phyloP scores from a whole-genome alignment of 805 yeast genomes.

The Metschnikowia colocasiae region DNA sequence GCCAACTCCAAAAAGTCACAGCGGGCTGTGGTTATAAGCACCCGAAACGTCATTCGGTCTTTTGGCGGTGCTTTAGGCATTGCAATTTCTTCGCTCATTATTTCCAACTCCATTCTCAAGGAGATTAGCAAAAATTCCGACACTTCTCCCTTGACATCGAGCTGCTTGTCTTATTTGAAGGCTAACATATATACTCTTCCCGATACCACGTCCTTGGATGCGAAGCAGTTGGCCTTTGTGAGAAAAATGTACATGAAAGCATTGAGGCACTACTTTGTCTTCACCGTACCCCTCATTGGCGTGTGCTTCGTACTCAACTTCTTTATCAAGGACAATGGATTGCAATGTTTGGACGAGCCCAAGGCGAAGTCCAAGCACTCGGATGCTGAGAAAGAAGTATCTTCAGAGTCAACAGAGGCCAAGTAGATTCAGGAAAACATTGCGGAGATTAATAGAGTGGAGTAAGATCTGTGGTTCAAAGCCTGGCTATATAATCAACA shows the following conservation, averaged over 20 bases:
- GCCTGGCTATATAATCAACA: no score
- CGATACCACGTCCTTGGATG: conserved; percentile 21
- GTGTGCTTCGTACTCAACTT: conserved; percentile 31
- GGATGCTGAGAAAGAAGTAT: neutral
- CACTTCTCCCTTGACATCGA: conserved; percentile 1
- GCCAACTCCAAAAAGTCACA: conserved; percentile 50
- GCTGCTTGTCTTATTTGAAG: conserved; percentile 23
- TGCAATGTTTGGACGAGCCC: conserved; percentile 32
- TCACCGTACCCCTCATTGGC: conserved; percentile 34
- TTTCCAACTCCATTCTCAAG: conserved; percentile 32
- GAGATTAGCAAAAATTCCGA: conserved; percentile 16
- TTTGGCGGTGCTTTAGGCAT: conserved; percentile 63
- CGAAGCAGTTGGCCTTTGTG: conserved; percentile 20
- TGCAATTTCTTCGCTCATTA: conserved; percentile 42
- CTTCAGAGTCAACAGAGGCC: neutral
- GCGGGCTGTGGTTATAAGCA: conserved; percentile 55
- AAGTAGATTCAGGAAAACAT: no score
- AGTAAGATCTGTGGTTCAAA: no score
- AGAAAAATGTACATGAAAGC: conserved; percentile 27
- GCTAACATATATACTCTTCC: conserved; percentile 29
- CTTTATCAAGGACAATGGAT: conserved; percentile 38
- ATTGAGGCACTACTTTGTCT: conserved; percentile 29
- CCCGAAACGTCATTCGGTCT: conserved; percentile 54
- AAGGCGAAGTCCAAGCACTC: neutral
- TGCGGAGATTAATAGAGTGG: no score